These are phyloP conservation scores for Fraxinus latifolia DNA, from an alignment of 305 asterid species.

Conservation along the genomic window DNA sequence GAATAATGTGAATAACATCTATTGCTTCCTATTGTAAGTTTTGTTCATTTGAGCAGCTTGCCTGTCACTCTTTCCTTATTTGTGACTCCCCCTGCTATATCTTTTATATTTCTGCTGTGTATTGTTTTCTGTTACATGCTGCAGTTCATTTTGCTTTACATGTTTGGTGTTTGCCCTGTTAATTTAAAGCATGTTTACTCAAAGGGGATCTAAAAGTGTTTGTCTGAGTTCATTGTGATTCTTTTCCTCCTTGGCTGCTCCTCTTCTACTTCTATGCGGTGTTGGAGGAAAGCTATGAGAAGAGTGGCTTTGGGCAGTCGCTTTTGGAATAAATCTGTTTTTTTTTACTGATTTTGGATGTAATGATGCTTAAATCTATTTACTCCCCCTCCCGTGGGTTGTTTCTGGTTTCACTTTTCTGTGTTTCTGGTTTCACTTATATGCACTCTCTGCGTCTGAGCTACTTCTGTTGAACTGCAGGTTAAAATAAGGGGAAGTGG, in stretches of 20 bases:
- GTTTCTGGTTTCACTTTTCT: not conserved
- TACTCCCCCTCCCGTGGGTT: not conserved
- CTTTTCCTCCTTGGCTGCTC: not conserved
- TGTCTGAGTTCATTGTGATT: not conserved
- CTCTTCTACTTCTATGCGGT: not conserved
- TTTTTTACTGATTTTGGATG: constrained; percentile 12
- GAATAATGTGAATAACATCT: not conserved
- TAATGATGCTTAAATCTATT: not conserved
- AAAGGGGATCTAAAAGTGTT: not conserved
- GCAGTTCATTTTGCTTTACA: not conserved
- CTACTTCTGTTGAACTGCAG: constrained; percentile 43
- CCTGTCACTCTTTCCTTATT: constrained; percentile 6
- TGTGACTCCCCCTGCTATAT: too few relatives aligned
- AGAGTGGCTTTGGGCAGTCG: too few relatives aligned
- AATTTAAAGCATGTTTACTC: not conserved
- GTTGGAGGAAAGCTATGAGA: not conserved
- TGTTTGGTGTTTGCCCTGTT: not conserved
- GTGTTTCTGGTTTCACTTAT: not conserved
- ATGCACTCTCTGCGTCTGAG: not conserved
- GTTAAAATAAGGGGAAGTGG: constrained; percentile 92
- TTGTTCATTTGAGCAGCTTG: constrained; percentile 16
- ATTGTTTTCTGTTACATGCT: not conserved
- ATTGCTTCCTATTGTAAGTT: not conserved
- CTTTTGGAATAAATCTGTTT: too few relatives aligned
- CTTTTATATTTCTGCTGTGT: too few relatives aligned